A percentile compares a stretch with the other conserved stretches of the same genome.
Evolutionary conservation across 352 stramenopile genomes (phyloP).

Genomic region (Phytophthora sp.): DNA sequence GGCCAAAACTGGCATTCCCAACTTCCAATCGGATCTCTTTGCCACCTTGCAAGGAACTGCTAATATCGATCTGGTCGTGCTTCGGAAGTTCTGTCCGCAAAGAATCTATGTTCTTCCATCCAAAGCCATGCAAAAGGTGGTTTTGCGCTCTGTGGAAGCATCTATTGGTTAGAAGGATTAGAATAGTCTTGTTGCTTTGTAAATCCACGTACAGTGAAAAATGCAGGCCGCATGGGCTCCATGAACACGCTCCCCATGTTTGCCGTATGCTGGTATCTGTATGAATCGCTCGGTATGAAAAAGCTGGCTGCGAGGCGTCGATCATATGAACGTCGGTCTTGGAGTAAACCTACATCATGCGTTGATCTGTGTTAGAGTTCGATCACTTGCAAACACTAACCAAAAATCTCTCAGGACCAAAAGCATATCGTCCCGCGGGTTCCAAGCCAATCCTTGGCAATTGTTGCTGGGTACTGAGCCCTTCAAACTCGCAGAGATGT

Average conservation of each 20-base stretch:
- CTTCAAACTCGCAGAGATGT: conserved; percentile 19
- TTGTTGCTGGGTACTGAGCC: conserved; percentile 9
- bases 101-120: conserved; percentile 27
- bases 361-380: conserved; percentile 1
- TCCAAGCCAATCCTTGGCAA: conserved; percentile 45
- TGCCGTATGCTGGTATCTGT: conserved; percentile 2
- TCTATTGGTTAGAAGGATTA: not conserved
- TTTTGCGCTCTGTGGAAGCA: conserved; percentile 21
- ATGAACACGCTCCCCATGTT: conserved; percentile 37
- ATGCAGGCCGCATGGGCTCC: conserved; percentile 51
- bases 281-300: conserved; percentile 23
- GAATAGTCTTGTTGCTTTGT: not conserved
- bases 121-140: conserved; percentile 30
- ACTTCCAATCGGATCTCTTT: conserved; percentile 15
- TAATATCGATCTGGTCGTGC: conserved; percentile 27
- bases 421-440: conserved; percentile 33
- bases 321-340: conserved; percentile 39
- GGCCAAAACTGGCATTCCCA: conserved; percentile 6
- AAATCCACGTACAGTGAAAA: conserved; percentile 41
- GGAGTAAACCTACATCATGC: conserved; percentile 39
- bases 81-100: conserved; percentile 12
- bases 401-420: conserved; percentile 20
- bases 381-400: not conserved
- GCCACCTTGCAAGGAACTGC: conserved; percentile 1
- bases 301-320: conserved; percentile 8